Conservation (phyloP, 2,329 filamentous ascomycete species). For the Exophiala phaeomuriformis region DNA sequence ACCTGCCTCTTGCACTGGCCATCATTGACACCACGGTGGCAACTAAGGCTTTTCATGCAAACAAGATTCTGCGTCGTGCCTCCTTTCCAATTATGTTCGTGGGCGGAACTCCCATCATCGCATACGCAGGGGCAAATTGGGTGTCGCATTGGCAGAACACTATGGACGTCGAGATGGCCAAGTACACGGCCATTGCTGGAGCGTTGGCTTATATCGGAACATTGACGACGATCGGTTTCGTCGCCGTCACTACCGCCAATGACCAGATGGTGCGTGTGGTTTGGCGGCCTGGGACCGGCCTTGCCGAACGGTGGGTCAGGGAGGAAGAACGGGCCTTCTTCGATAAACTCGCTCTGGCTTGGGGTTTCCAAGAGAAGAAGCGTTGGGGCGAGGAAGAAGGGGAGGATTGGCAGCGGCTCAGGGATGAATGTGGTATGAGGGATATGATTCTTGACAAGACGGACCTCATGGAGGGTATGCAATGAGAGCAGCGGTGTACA, state of each 20-base stretch:
- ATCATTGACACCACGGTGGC: slow-evolving; percentile 59
- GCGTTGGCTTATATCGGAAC: slow-evolving; percentile 77
- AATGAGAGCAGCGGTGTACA: slow-evolving; percentile 39
- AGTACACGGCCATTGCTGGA: slow-evolving; percentile 69
- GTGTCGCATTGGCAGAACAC: slow-evolving; percentile 60
- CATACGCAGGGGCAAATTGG: slow-evolving; percentile 54
- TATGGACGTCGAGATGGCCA: slow-evolving; percentile 70
- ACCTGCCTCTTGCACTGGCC: slow-evolving; percentile 69
- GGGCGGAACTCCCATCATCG: slow-evolving; percentile 34
- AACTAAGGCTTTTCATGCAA: slow-evolving; percentile 37
- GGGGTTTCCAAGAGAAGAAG: slow-evolving; percentile 79
- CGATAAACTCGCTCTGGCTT: slow-evolving; percentile 77
- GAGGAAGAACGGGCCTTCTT: slow-evolving; percentile 85
- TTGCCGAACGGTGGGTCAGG: slow-evolving; percentile 74
- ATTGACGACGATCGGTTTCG: slow-evolving; percentile 71
- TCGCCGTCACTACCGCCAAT: slow-evolving; percentile 79
- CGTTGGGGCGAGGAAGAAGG: slow-evolving; percentile 85
- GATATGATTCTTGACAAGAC: slow-evolving; percentile 87
- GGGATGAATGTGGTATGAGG: slow-evolving; percentile 72
- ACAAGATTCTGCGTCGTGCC: slow-evolving; percentile 40
- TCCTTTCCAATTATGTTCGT: slow-evolving; percentile 36
- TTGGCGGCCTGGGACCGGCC: slow-evolving; percentile 74
- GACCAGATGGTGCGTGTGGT: slow-evolving; percentile 93
- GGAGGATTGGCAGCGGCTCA: slow-evolving; percentile 76
- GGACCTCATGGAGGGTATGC: slow-evolving; percentile 89